Percentiles rank a stretch among this genome's conserved stretches.
phyloP scores from a whole-genome alignment of 345 rosid genomes.

The Arabis alpina region DNA sequence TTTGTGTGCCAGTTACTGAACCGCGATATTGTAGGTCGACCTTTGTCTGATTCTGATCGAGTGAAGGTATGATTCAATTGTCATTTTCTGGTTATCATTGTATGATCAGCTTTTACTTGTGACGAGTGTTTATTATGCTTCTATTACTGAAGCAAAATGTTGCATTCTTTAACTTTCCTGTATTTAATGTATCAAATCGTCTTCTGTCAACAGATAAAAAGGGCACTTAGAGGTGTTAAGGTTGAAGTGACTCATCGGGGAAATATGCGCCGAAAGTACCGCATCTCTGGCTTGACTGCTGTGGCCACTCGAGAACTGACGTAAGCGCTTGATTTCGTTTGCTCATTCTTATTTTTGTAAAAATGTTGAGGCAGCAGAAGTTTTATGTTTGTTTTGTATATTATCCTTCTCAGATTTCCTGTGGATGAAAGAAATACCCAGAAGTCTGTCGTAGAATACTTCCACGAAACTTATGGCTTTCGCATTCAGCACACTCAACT shows the following conservation, averaged over 20 bases:
- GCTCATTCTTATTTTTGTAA: not conserved
- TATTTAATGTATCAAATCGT: not conserved
- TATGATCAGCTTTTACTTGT: not conserved
- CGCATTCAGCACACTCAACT: slow-evolving; percentile 71
- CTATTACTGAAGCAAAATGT: not conserved
- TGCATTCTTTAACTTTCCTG: not conserved
- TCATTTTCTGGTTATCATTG: slow-evolving; percentile 11
- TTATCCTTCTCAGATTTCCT: slow-evolving; percentile 59
- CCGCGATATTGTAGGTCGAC: slow-evolving; percentile 73
- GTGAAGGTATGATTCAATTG: slow-evolving; percentile 63
- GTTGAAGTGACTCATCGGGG: slow-evolving; percentile 97
- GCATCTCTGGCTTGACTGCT: slow-evolving; percentile 86
- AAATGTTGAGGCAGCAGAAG: not conserved
- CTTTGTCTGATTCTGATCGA: slow-evolving; percentile 89
- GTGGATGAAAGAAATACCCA: slow-evolving; percentile 86
- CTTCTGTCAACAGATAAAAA: slow-evolving; percentile 65
- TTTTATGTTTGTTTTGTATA: not conserved
- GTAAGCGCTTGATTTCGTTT: slow-evolving; percentile 50
- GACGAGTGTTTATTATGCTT: not conserved
- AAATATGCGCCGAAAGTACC: slow-evolving; percentile 94
- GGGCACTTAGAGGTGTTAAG: slow-evolving; percentile 88
- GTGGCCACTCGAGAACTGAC: slow-evolving; percentile 90
- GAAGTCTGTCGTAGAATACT: slow-evolving; percentile 91
- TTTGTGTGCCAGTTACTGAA: slow-evolving; percentile 72
- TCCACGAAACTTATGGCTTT: slow-evolving; percentile 77